These are phyloP conservation scores for Comarum palustre DNA, from an alignment of 306 rosid species.

Conservation along the genomic window DNA sequence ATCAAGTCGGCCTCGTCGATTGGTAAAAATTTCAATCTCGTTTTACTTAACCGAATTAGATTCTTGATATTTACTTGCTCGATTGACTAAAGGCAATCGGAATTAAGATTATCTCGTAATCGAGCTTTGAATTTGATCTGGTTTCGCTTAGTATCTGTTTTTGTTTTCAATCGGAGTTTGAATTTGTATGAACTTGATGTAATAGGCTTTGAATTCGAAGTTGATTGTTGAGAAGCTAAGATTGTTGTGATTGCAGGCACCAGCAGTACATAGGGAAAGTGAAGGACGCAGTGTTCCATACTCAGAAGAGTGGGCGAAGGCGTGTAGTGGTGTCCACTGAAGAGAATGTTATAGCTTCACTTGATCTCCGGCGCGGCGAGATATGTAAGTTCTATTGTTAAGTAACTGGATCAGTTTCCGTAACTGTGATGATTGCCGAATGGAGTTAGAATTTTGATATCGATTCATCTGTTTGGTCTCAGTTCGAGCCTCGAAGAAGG, in stretches of 20 bases:
- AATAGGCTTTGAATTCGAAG: not conserved
- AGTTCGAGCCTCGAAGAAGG: not conserved
- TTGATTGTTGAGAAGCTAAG: not conserved
- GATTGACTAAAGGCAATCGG: conserved; percentile 5
- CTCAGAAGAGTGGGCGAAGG: conserved; percentile 81
- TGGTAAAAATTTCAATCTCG: conserved; percentile 45
- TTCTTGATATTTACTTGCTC: not conserved
- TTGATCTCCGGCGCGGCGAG: conserved; percentile 96
- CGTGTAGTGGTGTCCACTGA: conserved; percentile 94
- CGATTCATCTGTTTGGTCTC: not conserved
- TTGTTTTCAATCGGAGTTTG: not conserved
- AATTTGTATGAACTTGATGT: not conserved
- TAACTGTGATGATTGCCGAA: not conserved
- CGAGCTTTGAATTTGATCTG: not conserved
- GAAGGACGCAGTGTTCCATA: conserved; percentile 84
- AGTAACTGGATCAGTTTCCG: not conserved
- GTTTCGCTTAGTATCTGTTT: not conserved
- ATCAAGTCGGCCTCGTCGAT: conserved; percentile 95
- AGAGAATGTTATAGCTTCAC: conserved; percentile 95
- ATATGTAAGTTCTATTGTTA: conserved; percentile 52
- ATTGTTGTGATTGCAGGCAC: conserved; percentile 52
- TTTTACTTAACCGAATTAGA: not conserved
- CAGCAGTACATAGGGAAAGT: conserved; percentile 91
- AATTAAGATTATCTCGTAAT: not conserved
- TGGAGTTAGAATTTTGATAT: not conserved